phyloP scores from a whole-genome alignment of 306 rosid species.

The Sphenostylis stenocarpa region DNA sequence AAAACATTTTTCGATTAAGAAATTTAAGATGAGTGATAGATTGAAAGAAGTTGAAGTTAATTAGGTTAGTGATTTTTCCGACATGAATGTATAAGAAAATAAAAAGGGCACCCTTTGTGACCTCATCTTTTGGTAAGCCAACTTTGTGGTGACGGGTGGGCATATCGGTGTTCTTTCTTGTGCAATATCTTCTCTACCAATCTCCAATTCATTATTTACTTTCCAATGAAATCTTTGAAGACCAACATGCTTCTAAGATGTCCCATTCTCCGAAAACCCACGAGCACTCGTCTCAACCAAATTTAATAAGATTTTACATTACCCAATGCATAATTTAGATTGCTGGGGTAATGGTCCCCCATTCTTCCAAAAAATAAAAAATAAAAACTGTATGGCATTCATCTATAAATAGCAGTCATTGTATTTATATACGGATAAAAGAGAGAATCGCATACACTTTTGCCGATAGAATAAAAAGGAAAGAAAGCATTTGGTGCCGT shows the following conservation, averaged over 20 bases:
- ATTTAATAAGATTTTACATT: slow-evolving; percentile 51
- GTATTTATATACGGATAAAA: neutral
- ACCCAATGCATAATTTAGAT: slow-evolving; percentile 58
- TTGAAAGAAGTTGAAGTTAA: no score
- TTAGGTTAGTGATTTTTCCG: neutral
- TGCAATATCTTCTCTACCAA: slow-evolving; percentile 31
- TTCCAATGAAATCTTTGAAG: slow-evolving; percentile 86
- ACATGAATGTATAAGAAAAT: neutral
- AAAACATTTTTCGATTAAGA: no score
- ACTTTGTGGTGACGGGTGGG: slow-evolving; percentile 31
- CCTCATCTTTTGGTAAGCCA: slow-evolving; percentile 28
- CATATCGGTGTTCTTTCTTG: slow-evolving; percentile 38
- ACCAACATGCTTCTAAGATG: slow-evolving; percentile 92
- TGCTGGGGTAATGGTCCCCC: slow-evolving; percentile 64
- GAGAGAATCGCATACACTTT: slow-evolving; percentile 20
- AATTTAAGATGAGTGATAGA: no score
- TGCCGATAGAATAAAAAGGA: slow-evolving; percentile 34
- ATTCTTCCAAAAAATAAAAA: neutral
- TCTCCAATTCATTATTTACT: slow-evolving; percentile 45
- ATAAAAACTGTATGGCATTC: neutral
- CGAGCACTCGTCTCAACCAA: slow-evolving; percentile 77
- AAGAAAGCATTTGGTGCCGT: slow-evolving; percentile 29
- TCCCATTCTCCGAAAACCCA: slow-evolving; percentile 96
- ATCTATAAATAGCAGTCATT: slow-evolving; percentile 5
- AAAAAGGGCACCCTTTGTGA: neutral